phyloP scores from a whole-genome alignment of 345 rosid species.

The Eucalyptus coolabah region DNA sequence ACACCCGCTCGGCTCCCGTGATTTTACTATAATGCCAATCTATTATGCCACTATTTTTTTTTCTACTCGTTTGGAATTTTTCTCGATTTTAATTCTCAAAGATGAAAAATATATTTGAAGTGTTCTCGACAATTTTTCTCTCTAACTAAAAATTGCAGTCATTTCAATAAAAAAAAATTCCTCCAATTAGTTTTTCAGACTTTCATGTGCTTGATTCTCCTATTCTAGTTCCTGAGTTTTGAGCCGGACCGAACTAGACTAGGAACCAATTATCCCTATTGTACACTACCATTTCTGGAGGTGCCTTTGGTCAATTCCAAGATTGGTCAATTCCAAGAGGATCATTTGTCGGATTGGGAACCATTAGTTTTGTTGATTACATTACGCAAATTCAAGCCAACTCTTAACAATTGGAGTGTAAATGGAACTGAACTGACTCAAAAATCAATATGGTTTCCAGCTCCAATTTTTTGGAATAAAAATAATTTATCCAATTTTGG shows the following conservation, averaged over 20 bases:
- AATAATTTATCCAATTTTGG: background rate
- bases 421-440: rapidly evolving
- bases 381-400: rapidly evolving
- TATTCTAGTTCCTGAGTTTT: rapidly evolving
- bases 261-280: background rate
- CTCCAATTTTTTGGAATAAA: rapidly evolving
- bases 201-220: rapidly evolving
- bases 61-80: background rate
- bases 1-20: background rate
- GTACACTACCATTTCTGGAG: rapidly evolving
- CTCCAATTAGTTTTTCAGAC: no score
- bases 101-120: background rate
- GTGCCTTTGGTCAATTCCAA: rapidly evolving
- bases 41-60: background rate
- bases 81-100: background rate
- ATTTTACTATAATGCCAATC: background rate
- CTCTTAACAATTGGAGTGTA: rapidly evolving
- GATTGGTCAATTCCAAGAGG: rapidly evolving
- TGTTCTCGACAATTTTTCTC: background rate
- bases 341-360: background rate
- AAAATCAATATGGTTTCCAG: rapidly evolving
- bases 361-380: background rate
- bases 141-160: background rate
- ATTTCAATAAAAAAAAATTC: background rate
- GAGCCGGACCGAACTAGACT: rapidly evolving